Percentiles rank a stretch among this genome's conserved stretches.
These are phyloP conservation scores for Stephania yunnanensis DNA, from an alignment of 164 flowering plant species.

Conservation along the genomic window DNA sequence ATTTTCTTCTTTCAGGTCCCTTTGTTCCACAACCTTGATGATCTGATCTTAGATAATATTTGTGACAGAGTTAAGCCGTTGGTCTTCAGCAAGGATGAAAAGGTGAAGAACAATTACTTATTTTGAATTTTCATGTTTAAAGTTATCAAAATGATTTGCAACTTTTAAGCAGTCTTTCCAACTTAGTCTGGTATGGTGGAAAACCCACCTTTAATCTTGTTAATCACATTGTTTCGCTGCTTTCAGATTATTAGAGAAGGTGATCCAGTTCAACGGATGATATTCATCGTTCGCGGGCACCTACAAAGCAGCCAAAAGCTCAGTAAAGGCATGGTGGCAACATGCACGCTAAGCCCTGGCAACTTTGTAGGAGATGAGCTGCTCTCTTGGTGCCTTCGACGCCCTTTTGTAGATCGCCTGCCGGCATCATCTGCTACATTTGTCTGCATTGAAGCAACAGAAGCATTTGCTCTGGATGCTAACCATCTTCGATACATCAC, in stretches of 20 bases:
- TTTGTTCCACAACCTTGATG: constrained; percentile 76
- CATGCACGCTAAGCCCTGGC: constrained; percentile 69
- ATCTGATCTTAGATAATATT: constrained; percentile 84
- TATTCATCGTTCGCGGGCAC: constrained; percentile 71
- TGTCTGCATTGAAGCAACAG: constrained; percentile 54
- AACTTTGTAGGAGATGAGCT: constrained; percentile 90
- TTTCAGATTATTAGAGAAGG: constrained; percentile 89
- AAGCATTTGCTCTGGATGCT: constrained; percentile 78
- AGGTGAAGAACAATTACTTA: constrained; percentile 33
- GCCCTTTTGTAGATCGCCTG: constrained; percentile 73
- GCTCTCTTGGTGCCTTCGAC: constrained; percentile 88
- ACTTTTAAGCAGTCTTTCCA: background rate
- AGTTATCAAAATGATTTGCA: background rate
- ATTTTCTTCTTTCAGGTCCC: constrained; percentile 49
- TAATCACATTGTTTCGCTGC: background rate
- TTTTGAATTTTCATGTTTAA: background rate
- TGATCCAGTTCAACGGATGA: constrained; percentile 79
- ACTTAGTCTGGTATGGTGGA: too few species aligned
- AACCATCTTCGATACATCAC: constrained; percentile 66
- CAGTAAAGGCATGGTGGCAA: constrained; percentile 72
- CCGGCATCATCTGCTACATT: constrained; percentile 93
- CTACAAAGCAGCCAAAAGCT: constrained; percentile 64
- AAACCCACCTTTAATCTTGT: background rate
- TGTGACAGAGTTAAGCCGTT: constrained; percentile 81
- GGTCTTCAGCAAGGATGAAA: constrained; percentile 79